Percentiles rank a stretch among this genome's conserved stretches.
These are phyloP conservation scores for Wickerhamiella shivajii DNA, from an alignment of 805 yeast species.

Conservation along the genomic window DNA sequence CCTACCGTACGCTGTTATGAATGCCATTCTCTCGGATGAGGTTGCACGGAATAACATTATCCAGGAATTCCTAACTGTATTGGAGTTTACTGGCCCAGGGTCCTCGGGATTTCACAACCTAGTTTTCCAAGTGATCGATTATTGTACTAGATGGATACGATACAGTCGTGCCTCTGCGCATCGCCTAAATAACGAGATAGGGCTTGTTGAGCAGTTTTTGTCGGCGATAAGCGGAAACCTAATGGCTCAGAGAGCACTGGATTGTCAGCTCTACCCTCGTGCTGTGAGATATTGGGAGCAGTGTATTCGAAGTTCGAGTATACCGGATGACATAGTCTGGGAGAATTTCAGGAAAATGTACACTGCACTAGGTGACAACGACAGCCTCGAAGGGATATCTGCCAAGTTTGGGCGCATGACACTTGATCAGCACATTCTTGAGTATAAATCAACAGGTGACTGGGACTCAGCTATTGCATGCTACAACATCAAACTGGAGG, in stretches of 20 bases:
- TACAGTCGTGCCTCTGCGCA: slow-evolving; percentile 14
- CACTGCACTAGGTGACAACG: slow-evolving; percentile 76
- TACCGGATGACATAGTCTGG: slow-evolving; percentile 19
- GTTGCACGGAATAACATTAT: slow-evolving; percentile 33
- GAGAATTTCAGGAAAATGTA: slow-evolving; percentile 55
- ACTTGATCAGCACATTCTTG: slow-evolving; percentile 60
- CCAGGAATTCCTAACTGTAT: slow-evolving; percentile 45
- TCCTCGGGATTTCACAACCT: slow-evolving; percentile 55
- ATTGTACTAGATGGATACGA: slow-evolving; percentile 59
- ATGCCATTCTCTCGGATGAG: slow-evolving; percentile 38
- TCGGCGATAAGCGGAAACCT: slow-evolving; percentile 42
- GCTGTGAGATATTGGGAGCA: slow-evolving; percentile 78
- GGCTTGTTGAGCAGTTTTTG: slow-evolving; percentile 10
- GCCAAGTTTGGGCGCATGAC: slow-evolving; percentile 50
- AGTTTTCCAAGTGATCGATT: slow-evolving; percentile 67
- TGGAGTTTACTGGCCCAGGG: slow-evolving; percentile 39
- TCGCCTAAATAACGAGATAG: slow-evolving; percentile 9
- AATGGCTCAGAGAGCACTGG: slow-evolving; percentile 65
- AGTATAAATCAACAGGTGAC: slow-evolving; percentile 70
- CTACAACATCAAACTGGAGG: slow-evolving; percentile 47
- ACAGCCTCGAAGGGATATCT: slow-evolving; percentile 75
- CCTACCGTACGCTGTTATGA: slow-evolving; percentile 62
- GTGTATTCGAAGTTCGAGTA: slow-evolving; percentile 22
- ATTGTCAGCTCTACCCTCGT: slow-evolving; percentile 74
- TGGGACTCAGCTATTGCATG: slow-evolving; percentile 85